Evolutionary conservation across 108 stramenopile species (phyloP).

Genomic region (Skeletonema tropicum): DNA sequence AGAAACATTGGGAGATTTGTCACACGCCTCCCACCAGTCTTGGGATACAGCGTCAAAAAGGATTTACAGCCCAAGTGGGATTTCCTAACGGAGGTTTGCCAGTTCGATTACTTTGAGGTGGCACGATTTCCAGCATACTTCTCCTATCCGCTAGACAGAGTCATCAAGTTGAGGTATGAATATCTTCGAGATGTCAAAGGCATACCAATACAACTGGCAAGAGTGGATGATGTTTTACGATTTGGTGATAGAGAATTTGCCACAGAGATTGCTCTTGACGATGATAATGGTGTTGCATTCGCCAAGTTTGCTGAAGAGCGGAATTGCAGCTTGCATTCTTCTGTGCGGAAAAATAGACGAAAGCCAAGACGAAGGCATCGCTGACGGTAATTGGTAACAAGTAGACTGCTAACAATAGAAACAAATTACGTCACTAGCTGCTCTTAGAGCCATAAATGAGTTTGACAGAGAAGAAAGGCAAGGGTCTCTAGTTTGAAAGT

Average conservation of each 20-base stretch:
- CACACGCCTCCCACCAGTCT: slow-evolving; percentile 70
- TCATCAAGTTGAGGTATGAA: slow-evolving; percentile 71
- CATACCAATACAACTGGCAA: slow-evolving; percentile 55
- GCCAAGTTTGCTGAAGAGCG: slow-evolving; percentile 44
- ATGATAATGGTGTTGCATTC: slow-evolving; percentile 62
- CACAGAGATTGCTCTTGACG: slow-evolving; percentile 60
- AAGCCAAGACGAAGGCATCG: slow-evolving; percentile 19
- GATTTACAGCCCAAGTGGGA: slow-evolving; percentile 84
- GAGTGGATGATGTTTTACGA: slow-evolving; percentile 68
- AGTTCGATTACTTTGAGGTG: slow-evolving; percentile 70
- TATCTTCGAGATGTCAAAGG: slow-evolving; percentile 63
- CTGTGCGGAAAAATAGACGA: slow-evolving; percentile 25
- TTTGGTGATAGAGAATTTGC: slow-evolving; percentile 83
- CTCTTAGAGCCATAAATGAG: too few relatives aligned
- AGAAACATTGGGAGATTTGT: slow-evolving; percentile 72
- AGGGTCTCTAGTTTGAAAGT: too few relatives aligned
- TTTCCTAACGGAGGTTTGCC: slow-evolving; percentile 56
- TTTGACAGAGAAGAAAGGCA: too few relatives aligned
- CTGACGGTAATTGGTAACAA: slow-evolving; percentile 9
- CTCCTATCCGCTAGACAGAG: slow-evolving; percentile 80
- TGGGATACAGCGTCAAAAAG: slow-evolving; percentile 77
- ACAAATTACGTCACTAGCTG: too few relatives aligned
- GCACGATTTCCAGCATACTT: slow-evolving; percentile 79
- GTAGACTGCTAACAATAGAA: neutral
- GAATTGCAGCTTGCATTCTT: slow-evolving; percentile 17